Evolutionary conservation across 139 green algal species (phyloP), one percentile per base, ranked within the genome.

Genomic region (Tetratostichococcus sp.): DNA sequence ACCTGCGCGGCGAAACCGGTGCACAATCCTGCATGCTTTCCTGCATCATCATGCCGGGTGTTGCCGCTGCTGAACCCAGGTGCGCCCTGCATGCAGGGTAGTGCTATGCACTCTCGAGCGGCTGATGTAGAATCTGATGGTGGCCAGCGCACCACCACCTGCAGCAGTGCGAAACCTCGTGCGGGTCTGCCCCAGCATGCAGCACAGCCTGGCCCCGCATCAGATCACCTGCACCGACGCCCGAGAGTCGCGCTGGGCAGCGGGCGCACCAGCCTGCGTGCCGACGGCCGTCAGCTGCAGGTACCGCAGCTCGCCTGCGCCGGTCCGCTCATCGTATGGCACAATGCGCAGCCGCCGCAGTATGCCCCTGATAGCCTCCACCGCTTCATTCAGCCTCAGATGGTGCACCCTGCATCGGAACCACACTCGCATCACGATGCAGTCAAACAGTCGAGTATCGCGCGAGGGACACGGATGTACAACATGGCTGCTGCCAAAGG

Each of bases 261-360:
- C 23, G 2, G 26, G 31, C 31, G 25, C 35, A 1, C 50, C 50
- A 5, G 50, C 11, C 50, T 69, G 66, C 34, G 67, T 50, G 30
- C 77, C 79, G 35, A 88, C 76, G 11, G 74, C 83, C 17, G 87
- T 88, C 5, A 91, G 74, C 74, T 93, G 88, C 39, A 93, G 21
- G 78, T 93, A 92, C 1, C 88, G 78, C 32, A 93, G 82, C 62
- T 85, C 57, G 2, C 87, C 87, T 0, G 14, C 71, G 43, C 78
- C 77, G 57, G 17, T 67, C 1, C 57, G 67, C 35, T 91, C 86
- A 33, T 83, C 70, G 50, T 87, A 90, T 1, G 82, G 76, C 26
- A 43, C 21, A 5, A 83, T 78, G 0, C 67, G 30, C 17, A 81
- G 69, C 57, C 69, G 43, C 1, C n/a, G 43, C 11, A 82, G 19